Base-by-base conservation (phyloP, 345 rosid species). In the Geranium rotundifolium region DNA sequence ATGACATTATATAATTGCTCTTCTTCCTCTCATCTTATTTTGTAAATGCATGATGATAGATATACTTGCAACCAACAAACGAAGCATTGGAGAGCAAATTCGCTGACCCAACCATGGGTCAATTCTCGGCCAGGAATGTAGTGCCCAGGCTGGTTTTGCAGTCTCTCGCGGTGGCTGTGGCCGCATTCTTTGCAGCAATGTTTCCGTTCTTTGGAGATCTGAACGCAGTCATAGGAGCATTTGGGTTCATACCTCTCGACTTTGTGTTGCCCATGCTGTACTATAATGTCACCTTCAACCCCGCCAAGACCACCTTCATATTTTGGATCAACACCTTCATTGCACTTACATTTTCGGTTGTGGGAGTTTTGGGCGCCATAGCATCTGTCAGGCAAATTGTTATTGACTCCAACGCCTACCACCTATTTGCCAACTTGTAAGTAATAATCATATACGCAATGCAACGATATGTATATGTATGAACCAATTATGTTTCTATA, bases 181-280 rank as follows among this genome's bases (percentile, higher is more conserved):
- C 79, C 1, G 57, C 75, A 4, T 1, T 37, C 0, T 0, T 81
- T 16, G 81, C 83, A 0, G 75, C 83, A 10, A 79, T 79, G 81
- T 15, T 81, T 18, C 85, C 85, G 3, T 81, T 81, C 71, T 79
- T 81, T 17, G 83, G 83, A 49, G 85, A 79, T 57, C 66, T 79
- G 60, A 68, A 66, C 69, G 77, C 81, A 6, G 23, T 81, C 19
- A 54, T 81, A 10, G 85, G 85, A 9, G 81, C 82, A 60, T 75
- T 78, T 49, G 85, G 82, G 2, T 65, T 63, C 74, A 81, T 78
- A 1, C 85, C 82, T 16, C 15, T 81, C 1, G 82, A 81, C 58
- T 81, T 77, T 63, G 68, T 77, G 37, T 59, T 82, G 58, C 86
- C 86, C 0, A 65, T 73, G 70, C 59, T 79, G 15, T 67, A 79